Evolutionary conservation across 2,329 filamentous ascomycete genomes (phyloP).

Genomic region (Alternaria sp.): DNA sequence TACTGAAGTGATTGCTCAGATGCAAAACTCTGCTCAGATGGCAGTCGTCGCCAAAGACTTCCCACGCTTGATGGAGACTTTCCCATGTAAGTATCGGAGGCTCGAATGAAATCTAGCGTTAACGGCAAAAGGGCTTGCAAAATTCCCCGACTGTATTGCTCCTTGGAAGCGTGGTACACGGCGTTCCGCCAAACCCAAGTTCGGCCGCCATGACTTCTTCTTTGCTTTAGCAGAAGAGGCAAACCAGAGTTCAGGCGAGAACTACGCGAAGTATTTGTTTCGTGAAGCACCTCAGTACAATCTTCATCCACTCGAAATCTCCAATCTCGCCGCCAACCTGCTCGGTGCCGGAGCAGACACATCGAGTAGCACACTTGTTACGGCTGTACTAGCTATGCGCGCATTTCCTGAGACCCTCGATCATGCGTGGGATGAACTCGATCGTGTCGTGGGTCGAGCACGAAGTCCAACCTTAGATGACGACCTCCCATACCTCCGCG

Average conservation of each 20-base stretch:
- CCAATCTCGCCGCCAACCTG: slow-evolving; percentile 41
- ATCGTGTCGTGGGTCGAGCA: slow-evolving; percentile 40
- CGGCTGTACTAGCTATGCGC: slow-evolving; percentile 43
- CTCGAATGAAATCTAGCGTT: not conserved
- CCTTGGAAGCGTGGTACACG: slow-evolving; percentile 49
- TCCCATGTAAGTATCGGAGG: slow-evolving; percentile 43
- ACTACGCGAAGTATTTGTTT: slow-evolving; percentile 55
- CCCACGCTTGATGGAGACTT: slow-evolving; percentile 67
- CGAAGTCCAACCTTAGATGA: slow-evolving; percentile 46
- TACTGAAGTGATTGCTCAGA: slow-evolving; percentile 65
- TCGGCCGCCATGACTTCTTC: slow-evolving; percentile 44
- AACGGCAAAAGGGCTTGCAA: slow-evolving; percentile 54
- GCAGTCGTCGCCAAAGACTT: slow-evolving; percentile 61
- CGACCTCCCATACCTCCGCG: slow-evolving; percentile 51
- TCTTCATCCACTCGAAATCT: slow-evolving; percentile 41
- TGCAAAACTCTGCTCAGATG: slow-evolving; percentile 66
- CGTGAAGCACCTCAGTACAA: slow-evolving; percentile 41
- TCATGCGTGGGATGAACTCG: slow-evolving; percentile 45
- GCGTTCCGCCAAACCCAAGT: slow-evolving; percentile 29
- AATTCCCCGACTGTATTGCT: slow-evolving; percentile 59
- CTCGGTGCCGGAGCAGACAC: slow-evolving; percentile 47
- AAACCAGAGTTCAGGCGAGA: slow-evolving; percentile 38
- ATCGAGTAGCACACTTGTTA: slow-evolving; percentile 44
- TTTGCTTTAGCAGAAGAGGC: slow-evolving; percentile 45
- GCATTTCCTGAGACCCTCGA: slow-evolving; percentile 41